Conservation (phyloP, 78 protist genomes). For the Guillardia theta region DNA sequence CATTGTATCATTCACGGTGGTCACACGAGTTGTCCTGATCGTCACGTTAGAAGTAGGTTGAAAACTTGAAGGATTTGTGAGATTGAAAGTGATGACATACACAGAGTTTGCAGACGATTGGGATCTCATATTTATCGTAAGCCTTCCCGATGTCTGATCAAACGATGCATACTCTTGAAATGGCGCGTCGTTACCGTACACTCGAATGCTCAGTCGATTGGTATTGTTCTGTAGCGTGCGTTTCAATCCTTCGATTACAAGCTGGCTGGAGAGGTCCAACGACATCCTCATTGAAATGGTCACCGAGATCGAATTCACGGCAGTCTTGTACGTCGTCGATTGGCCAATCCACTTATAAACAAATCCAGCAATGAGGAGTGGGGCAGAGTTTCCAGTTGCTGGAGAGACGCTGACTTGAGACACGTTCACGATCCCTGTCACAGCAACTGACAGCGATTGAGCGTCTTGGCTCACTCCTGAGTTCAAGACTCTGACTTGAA, state of each 20-base stretch:
- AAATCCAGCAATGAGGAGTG: not conserved
- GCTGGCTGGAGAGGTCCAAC: no score
- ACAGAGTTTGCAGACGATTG: not conserved
- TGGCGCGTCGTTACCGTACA: no score
- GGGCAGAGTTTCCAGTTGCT: not conserved
- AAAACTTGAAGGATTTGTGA: not conserved
- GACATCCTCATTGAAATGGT: not conserved
- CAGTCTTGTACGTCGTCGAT: not conserved
- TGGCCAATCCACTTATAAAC: not conserved
- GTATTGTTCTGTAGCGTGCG: no score
- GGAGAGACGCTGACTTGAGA: no score
- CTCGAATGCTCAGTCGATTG: no score
- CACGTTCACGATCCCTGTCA: no score
- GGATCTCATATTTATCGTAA: not conserved
- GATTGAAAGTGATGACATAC: not conserved
- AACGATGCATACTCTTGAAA: not conserved
- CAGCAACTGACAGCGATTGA: no score
- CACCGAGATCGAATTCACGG: not conserved
- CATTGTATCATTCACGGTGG: not conserved
- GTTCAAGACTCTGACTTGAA: no score
- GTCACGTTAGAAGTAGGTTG: not conserved
- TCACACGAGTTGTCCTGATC: not conserved
- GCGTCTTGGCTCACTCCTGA: no score
- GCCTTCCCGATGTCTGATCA: not conserved
- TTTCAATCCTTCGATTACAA: no score